These are phyloP conservation scores for Corymbia citriodora DNA, from an alignment of 441 rosid species.

Conservation along the genomic window DNA sequence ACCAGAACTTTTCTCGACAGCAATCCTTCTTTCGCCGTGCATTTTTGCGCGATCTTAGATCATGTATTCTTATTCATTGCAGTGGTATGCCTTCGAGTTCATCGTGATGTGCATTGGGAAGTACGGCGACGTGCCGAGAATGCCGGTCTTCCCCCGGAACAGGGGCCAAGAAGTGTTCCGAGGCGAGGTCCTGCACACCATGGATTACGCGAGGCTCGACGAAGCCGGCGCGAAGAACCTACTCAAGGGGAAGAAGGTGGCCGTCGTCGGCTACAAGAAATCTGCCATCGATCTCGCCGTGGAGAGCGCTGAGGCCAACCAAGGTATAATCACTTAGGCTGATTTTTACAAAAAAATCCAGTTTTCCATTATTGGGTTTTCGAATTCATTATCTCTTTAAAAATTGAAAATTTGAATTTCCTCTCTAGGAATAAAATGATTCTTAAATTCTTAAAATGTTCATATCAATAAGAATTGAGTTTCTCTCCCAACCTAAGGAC, in stretches of 20 bases:
- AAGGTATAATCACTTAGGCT: slow-evolving; percentile 18
- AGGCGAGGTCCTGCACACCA: slow-evolving; percentile 44
- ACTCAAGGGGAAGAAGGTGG: slow-evolving; percentile 45
- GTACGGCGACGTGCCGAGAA: slow-evolving; percentile 37
- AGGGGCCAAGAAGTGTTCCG: slow-evolving; percentile 27
- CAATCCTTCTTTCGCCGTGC: not conserved
- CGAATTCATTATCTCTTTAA: not conserved
- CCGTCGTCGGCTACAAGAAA: slow-evolving; percentile 44
- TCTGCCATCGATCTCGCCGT: slow-evolving; percentile 54
- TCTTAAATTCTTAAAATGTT: not conserved
- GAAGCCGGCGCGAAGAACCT: slow-evolving; percentile 21
- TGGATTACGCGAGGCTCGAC: slow-evolving; percentile 42
- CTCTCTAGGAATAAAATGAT: not conserved
- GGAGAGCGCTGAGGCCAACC: slow-evolving; percentile 47
- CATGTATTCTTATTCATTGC: not conserved
- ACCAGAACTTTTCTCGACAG: not conserved
- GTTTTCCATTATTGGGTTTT: not conserved
- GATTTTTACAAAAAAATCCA: not conserved
- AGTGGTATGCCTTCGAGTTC: slow-evolving; percentile 43
- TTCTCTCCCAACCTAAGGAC: not conserved
- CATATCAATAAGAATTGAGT: not conserved
- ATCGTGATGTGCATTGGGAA: slow-evolving; percentile 44
- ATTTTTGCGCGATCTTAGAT: not conserved
- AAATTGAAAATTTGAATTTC: not conserved
- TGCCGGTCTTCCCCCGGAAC: slow-evolving; percentile 22